phyloP scores from a whole-genome alignment of 176 grass and related monocot species.

The Alloteropsis semialata region DNA sequence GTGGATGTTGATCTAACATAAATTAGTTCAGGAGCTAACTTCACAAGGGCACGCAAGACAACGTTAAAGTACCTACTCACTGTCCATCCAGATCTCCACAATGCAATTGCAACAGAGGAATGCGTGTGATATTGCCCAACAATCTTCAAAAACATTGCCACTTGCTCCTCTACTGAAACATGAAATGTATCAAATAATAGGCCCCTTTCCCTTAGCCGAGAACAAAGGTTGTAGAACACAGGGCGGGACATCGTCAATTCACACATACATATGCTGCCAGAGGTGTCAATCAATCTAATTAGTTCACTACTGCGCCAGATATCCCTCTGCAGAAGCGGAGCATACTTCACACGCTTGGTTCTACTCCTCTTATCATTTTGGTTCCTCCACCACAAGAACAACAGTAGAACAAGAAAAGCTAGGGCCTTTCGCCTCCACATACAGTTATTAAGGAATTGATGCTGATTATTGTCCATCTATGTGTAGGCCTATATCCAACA shows the following conservation, averaged over 20 bases:
- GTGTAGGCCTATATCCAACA: not conserved
- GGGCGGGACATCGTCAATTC: not conserved
- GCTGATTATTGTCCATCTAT: not conserved
- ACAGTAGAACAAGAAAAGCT: not conserved
- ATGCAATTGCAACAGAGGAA: not conserved
- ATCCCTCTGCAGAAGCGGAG: not conserved
- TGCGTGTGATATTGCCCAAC: not conserved
- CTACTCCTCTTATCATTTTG: not conserved
- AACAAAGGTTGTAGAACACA: not conserved
- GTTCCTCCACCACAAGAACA: not conserved
- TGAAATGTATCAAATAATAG: not conserved
- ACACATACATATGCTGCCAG: not conserved
- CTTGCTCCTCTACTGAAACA: constrained; percentile 29
- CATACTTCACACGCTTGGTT: not conserved
- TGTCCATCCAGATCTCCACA: not conserved
- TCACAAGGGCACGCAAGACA: not conserved
- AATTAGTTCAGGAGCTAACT: constrained; percentile 4
- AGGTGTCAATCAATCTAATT: not conserved
- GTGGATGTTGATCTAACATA: not conserved
- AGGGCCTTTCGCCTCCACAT: not conserved
- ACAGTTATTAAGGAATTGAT: not conserved
- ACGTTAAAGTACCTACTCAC: not conserved
- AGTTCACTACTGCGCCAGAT: not conserved
- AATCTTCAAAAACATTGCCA: not conserved
- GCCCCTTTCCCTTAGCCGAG: not conserved